Evolutionary conservation across 371 early-diverging fungal species (phyloP).

Genomic region (Chytridiales sp.): DNA sequence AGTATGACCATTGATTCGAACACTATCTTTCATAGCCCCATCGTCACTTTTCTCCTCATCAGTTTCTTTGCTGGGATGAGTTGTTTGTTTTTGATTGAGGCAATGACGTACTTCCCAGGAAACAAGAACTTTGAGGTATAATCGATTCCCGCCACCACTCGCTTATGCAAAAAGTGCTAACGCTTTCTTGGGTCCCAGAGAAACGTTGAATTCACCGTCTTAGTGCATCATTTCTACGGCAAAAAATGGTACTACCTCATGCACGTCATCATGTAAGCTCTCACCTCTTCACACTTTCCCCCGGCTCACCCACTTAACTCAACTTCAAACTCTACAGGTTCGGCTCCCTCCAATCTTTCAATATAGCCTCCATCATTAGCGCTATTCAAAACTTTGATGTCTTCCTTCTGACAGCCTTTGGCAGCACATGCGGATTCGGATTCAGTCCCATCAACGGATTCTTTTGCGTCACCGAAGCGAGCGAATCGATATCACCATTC

Average conservation of each 20-base stretch:
- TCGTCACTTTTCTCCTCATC: constrained; percentile 35
- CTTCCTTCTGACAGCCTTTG: constrained; percentile 39
- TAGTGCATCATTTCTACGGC: constrained; percentile 55
- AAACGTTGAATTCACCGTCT: constrained; percentile 51
- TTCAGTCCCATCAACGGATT: constrained; percentile 38
- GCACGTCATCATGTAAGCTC: constrained; percentile 39
- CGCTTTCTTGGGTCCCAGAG: constrained; percentile 16
- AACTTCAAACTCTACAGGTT: constrained; percentile 15
- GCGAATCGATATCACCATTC: constrained; percentile 45
- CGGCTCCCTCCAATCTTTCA: constrained; percentile 45
- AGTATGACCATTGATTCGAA: constrained; percentile 1
- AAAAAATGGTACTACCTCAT: constrained; percentile 49
- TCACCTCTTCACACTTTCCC: neutral
- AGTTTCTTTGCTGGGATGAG: constrained; percentile 38
- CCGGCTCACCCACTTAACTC: neutral
- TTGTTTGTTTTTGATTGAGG: constrained; percentile 45
- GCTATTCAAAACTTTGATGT: constrained; percentile 45
- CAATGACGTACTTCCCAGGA: constrained; percentile 49
- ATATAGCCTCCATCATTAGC: constrained; percentile 49
- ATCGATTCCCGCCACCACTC: neutral
- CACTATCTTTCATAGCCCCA: constrained; percentile 32
- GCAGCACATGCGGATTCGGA: constrained; percentile 45
- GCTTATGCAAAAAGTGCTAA: neutral
- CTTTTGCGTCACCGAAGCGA: constrained; percentile 33
- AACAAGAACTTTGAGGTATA: constrained; percentile 47